Evolutionary conservation across 352 stramenopile genomes (phyloP).

Genomic region (Phytophthora boehmeriae): DNA sequence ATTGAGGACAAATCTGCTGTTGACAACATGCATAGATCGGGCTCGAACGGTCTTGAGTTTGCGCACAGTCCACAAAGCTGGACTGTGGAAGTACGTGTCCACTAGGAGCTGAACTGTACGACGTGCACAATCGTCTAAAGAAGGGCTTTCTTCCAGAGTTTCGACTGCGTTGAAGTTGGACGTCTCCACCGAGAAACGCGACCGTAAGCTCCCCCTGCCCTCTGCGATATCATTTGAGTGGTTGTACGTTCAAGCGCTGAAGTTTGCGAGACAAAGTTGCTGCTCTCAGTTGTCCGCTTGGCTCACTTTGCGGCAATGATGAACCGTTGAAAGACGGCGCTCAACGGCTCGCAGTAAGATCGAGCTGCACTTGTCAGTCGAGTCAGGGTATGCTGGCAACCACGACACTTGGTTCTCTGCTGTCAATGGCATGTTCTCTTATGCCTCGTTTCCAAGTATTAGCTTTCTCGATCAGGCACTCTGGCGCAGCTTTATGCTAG

Average conservation of each 20-base stretch:
- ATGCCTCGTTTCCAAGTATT: background rate
- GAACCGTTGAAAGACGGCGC: too few relatives aligned
- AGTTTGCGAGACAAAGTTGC: constrained; percentile 16
- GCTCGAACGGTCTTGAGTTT: background rate
- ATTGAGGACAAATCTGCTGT: constrained; percentile 17
- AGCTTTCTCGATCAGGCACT: background rate
- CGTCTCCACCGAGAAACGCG: constrained; percentile 25
- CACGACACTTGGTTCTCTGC: too few relatives aligned
- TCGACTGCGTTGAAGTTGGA: background rate
- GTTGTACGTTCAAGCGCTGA: background rate
- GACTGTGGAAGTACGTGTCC: background rate
- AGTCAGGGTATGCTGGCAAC: too few relatives aligned
- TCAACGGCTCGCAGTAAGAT: too few relatives aligned
- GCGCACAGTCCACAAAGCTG: background rate
- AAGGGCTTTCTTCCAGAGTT: too few relatives aligned
- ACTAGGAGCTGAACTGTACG: too few relatives aligned
- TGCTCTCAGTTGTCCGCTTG: constrained; percentile 11
- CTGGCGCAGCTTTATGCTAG: constrained; percentile 19
- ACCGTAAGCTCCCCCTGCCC: background rate
- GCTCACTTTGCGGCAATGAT: too few relatives aligned
- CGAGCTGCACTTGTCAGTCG: constrained; percentile 13
- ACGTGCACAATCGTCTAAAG: too few relatives aligned
- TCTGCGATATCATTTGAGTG: background rate
- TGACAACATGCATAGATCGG: constrained; percentile 7
- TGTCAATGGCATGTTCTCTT: too few relatives aligned